These are phyloP conservation scores for Globisporangium apiculatum DNA, from an alignment of 352 stramenopile species.

Conservation along the genomic window DNA sequence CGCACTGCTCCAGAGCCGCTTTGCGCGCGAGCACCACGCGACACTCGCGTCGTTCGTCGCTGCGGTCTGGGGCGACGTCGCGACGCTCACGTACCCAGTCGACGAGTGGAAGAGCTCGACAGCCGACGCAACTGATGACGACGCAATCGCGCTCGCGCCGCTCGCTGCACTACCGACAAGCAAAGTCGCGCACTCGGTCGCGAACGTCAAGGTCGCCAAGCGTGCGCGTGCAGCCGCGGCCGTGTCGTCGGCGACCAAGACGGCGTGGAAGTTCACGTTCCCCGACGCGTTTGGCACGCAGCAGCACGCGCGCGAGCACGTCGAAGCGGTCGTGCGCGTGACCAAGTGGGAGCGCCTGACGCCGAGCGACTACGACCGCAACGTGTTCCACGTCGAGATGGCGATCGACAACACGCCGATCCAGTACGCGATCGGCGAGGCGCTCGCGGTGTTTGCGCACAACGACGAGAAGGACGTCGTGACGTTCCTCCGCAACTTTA, in stretches of 20 bases:
- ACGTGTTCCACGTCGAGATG: conserved; percentile 86
- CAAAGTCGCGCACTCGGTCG: conserved; percentile 42
- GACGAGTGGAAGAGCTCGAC: conserved; percentile 35
- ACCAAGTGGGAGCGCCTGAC: conserved; percentile 80
- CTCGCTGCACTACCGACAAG: conserved; percentile 36
- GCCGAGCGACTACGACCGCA: conserved; percentile 70
- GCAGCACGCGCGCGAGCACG: conserved; percentile 56
- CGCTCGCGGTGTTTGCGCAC: conserved; percentile 77
- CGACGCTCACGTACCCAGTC: conserved; percentile 37
- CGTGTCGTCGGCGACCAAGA: conserved; percentile 50
- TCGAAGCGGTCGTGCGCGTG: conserved; percentile 61
- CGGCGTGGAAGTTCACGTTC: conserved; percentile 68
- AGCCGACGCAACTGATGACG: conserved; percentile 6
- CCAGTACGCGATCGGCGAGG: conserved; percentile 82
- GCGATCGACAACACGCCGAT: conserved; percentile 75
- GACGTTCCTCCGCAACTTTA: conserved; percentile 59
- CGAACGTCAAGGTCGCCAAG: conserved; percentile 26
- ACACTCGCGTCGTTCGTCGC: conserved; percentile 49
- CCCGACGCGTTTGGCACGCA: conserved; percentile 36
- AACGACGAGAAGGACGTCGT: conserved; percentile 75
- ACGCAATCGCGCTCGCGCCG: conserved; percentile 10
- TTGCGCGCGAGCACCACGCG: conserved; percentile 30
- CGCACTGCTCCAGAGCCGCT: conserved; percentile 39
- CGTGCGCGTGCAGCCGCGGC: conserved; percentile 17
- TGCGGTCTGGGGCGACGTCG: conserved; percentile 52